phyloP scores from a whole-genome alignment of 2,329 filamentous ascomycete species.

The Colletotrichum agaves region DNA sequence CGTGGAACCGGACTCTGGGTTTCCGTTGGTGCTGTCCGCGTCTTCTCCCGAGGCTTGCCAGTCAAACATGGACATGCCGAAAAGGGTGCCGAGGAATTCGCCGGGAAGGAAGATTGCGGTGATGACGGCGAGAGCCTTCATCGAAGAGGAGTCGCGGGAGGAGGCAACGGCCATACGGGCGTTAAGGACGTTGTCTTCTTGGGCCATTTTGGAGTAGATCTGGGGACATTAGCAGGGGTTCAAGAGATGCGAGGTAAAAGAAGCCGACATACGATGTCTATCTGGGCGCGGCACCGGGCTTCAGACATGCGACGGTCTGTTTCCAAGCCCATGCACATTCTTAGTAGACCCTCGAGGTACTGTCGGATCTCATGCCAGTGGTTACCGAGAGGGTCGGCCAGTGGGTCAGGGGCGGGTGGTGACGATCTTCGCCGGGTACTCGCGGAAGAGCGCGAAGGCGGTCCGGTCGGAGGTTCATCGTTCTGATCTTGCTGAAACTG shows the following conservation, averaged over 20 bases:
- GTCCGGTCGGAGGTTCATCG: conserved; percentile 30
- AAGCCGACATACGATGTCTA: conserved; percentile 52
- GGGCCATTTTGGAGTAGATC: conserved; percentile 62
- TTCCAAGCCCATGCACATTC: conserved; percentile 56
- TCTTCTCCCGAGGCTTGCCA: conserved; percentile 53
- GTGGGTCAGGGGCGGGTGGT: conserved; percentile 16
- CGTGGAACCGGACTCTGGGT: conserved; percentile 19
- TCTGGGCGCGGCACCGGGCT: conserved; percentile 57
- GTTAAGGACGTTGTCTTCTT: conserved; percentile 59
- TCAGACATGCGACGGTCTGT: conserved; percentile 59
- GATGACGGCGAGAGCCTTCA: conserved; percentile 60
- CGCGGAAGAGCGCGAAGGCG: conserved; percentile 23
- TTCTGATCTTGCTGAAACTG: conserved; percentile 29
- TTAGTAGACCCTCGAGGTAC: conserved; percentile 56
- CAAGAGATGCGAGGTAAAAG: fast-evolving
- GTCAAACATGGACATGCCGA: conserved; percentile 60
- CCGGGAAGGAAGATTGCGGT: conserved; percentile 60
- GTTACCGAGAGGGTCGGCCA: conserved; percentile 42
- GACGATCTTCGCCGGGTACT: conserved; percentile 27
- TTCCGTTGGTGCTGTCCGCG: conserved; percentile 29
- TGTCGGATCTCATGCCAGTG: conserved; percentile 61
- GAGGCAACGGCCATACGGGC: conserved; percentile 54
- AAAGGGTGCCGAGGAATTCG: conserved; percentile 58
- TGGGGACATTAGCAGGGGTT: conserved; percentile 36
- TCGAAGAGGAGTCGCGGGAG: conserved; percentile 56